These are phyloP conservation scores for Talaromyces piceae DNA, from an alignment of 2,329 filamentous ascomycete genomes.

Conservation along the genomic window DNA sequence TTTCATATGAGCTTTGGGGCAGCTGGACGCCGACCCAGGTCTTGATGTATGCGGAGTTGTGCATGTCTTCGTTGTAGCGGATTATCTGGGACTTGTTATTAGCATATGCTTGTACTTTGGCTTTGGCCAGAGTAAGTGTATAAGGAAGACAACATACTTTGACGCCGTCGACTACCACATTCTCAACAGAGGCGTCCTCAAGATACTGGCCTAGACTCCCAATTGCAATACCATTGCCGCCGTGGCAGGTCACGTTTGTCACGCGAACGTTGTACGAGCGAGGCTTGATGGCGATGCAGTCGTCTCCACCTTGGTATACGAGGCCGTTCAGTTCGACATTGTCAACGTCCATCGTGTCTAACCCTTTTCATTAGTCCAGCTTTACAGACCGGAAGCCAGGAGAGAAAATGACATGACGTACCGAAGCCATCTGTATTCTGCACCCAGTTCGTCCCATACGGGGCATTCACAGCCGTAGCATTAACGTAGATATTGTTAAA, in stretches of 20 bases:
- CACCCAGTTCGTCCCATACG: constrained; percentile 48
- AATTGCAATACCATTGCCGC: constrained; percentile 47
- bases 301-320: constrained; percentile 50
- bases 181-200: constrained; percentile 46
- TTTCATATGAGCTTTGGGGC: constrained; percentile 43
- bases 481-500: constrained; percentile 47
- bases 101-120: neutral
- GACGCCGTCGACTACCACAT: constrained; percentile 43
- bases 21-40: constrained; percentile 48
- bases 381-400: neutral
- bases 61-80: constrained; percentile 41
- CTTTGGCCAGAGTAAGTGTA: neutral
- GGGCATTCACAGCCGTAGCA: constrained; percentile 44
- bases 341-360: constrained; percentile 47
- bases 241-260: constrained; percentile 48
- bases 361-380: neutral
- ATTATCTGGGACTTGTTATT: constrained; percentile 24
- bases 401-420: constrained; percentile 10
- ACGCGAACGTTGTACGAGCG: constrained; percentile 53
- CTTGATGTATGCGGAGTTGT: constrained; percentile 48
- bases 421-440: constrained; percentile 52
- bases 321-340: constrained; percentile 47
- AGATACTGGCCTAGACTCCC: constrained; percentile 50
- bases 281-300: constrained; percentile 56
- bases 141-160: constrained; percentile 13